phyloP scores from a whole-genome alignment of 331 rosid genomes.

The Rosa hybrid region DNA sequence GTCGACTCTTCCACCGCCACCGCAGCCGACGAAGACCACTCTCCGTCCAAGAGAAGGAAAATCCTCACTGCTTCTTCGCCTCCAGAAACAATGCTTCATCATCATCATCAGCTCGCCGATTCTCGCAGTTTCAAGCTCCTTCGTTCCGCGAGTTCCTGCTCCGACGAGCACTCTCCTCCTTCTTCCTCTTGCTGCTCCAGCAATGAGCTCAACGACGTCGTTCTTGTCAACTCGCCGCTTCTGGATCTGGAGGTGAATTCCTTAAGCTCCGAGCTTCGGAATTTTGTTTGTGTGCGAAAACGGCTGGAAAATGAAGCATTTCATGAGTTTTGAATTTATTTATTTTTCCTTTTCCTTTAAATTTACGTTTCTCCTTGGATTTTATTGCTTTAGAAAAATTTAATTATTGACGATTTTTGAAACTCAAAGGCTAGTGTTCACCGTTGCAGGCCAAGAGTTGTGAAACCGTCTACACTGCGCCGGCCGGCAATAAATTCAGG shows the following conservation, averaged over 20 bases:
- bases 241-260: slow-evolving; percentile 65
- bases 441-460: slow-evolving; percentile 57
- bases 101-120: neutral
- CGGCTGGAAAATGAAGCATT: neutral
- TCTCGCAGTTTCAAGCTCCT: slow-evolving; percentile 1
- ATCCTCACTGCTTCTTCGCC: neutral
- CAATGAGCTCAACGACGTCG: slow-evolving; percentile 35
- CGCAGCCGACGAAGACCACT: slow-evolving; percentile 1
- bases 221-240: slow-evolving; percentile 20
- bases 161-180: slow-evolving; percentile 34
- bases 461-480: slow-evolving; percentile 49
- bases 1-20: slow-evolving; percentile 32
- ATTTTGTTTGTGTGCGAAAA: neutral
- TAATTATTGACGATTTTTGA: neutral
- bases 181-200: slow-evolving; percentile 45
- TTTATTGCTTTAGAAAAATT: slow-evolving; percentile 8
- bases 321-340: neutral
- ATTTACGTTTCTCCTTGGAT: slow-evolving; percentile 8
- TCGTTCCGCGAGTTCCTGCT: slow-evolving; percentile 12
- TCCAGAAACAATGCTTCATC: neutral
- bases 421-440: neutral
- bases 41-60: slow-evolving; percentile 55
- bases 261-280: slow-evolving; percentile 12
- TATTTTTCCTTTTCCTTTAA: neutral
- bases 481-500: slow-evolving; percentile 49